Evolutionary conservation across 345 rosid genomes (phyloP), one percentile per base, ranked within the genome.

Genomic region (Pelargonium nanum): DNA sequence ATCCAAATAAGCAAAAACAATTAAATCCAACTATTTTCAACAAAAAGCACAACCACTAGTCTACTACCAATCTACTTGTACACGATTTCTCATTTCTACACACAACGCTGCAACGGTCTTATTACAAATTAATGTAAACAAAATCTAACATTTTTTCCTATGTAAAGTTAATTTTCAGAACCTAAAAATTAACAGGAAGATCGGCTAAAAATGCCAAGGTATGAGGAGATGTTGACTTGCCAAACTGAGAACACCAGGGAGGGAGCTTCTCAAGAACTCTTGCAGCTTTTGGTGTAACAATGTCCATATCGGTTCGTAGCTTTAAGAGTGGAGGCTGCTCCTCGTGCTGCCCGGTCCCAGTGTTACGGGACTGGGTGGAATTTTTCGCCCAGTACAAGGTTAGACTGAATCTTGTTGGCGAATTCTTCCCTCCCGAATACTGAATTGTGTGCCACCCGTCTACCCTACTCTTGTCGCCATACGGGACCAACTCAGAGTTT

Each of bases 401-500:
- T 53, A 89, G 64, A 67, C 82, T 76, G 68, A 89, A 89, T 55
- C 62, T 78, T 1, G 79, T 77, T 0, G 91, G 84, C 0, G 95
- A 67, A 19, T 75, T 82, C 63, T 78, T 85, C 65, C 97, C 96
- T 26, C 97, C 97, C 5, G 96, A 67, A 73, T 82, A 87, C 70
- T 89, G 98, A 65, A 92, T 81, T 8, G 67, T 70, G 72, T 84
- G 93, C 97, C 97, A 92, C 66, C 97, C 94, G 5, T 86, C 79
- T 22, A 57, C 25, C 19, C 80, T 72, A 57, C 63, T 74, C 75
- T 89, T 89, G 60, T 65, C 70, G 13, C 84, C 96, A 6, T 26
- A 60, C 1, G 74, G 75, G 63, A 87, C 76, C 54, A 93, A 25
- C 76, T 82, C 88, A 0, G 71, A 74, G 57, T 76, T 70, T 55